A percentile compares a stretch with the other conserved stretches of the same genome.
Evolutionary conservation across 2,329 filamentous ascomycete species (phyloP).

Genomic region (Neoascochyta sp.): DNA sequence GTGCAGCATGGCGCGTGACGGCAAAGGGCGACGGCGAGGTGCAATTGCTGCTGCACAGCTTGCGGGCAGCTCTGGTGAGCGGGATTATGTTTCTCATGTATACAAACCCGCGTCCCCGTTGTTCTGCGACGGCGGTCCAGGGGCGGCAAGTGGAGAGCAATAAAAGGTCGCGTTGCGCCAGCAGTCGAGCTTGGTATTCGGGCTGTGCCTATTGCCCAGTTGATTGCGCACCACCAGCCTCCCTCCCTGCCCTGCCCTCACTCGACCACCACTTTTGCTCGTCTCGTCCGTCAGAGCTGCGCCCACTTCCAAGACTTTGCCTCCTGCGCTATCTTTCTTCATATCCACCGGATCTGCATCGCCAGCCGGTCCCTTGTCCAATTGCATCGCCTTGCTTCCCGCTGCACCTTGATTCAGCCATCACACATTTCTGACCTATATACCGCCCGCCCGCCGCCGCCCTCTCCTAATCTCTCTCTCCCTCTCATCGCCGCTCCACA

Average conservation of each 20-base stretch:
- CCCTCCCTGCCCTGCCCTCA: slow-evolving; percentile 1
- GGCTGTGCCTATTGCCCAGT: slow-evolving; percentile 8
- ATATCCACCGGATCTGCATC: slow-evolving; percentile 5
- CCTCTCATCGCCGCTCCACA: slow-evolving; percentile 4
- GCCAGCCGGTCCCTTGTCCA: slow-evolving; percentile 2
- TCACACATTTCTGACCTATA: slow-evolving; percentile 8
- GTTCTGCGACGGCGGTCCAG: slow-evolving; percentile 12
- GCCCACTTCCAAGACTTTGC: slow-evolving; percentile 7
- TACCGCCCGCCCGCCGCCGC: slow-evolving; percentile 4
- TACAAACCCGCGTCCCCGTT: too few relatives aligned
- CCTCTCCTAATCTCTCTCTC: neutral
- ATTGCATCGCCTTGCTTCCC: slow-evolving; percentile 6
- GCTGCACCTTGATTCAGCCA: slow-evolving; percentile 3
- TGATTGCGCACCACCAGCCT: slow-evolving; percentile 5
- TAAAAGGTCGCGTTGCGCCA: slow-evolving; percentile 3
- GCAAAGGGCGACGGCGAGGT: too few relatives aligned
- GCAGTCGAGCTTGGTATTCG: slow-evolving; percentile 6
- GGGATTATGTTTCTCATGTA: too few relatives aligned
- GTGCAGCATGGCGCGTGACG: too few relatives aligned
- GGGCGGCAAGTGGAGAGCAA: slow-evolving; percentile 10
- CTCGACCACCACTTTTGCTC: too few relatives aligned
- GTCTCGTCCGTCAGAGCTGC: slow-evolving; percentile 9
- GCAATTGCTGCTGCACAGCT: too few relatives aligned
- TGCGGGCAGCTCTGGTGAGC: too few relatives aligned
- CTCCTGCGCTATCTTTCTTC: slow-evolving; percentile 6